These are phyloP conservation scores for Castanea crenata DNA, from an alignment of 306 rosid genomes.

Conservation along the genomic window DNA sequence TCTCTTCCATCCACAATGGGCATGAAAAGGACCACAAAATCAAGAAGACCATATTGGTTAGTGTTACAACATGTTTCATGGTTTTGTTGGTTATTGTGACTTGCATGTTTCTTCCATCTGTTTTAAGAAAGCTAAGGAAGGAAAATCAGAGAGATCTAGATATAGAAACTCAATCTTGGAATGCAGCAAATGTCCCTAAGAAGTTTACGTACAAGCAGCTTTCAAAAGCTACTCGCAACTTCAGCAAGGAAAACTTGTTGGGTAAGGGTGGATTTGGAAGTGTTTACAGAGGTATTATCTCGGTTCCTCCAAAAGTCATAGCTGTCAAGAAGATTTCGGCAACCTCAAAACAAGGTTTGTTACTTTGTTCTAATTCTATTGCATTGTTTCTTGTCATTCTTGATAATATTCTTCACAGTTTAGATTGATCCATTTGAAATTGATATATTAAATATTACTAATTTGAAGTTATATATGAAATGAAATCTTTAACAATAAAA, in stretches of 20 bases:
- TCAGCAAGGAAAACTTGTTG: slow-evolving; percentile 46
- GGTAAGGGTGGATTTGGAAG: slow-evolving; percentile 60
- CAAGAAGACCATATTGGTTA: slow-evolving; percentile 21
- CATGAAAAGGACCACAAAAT: not conserved
- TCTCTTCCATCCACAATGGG: slow-evolving; percentile 2
- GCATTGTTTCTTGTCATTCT: no score
- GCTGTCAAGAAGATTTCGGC: slow-evolving; percentile 61
- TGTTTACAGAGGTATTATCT: slow-evolving; percentile 48
- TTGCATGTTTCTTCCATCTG: slow-evolving; percentile 21
- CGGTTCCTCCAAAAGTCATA: slow-evolving; percentile 28
- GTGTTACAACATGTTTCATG: slow-evolving; percentile 24
- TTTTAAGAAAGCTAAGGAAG: slow-evolving; percentile 30
- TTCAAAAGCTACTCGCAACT: slow-evolving; percentile 41
- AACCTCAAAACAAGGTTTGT: slow-evolving; percentile 55
- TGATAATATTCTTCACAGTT: no score
- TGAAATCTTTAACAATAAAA: no score
- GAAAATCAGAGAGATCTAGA: slow-evolving; percentile 17
- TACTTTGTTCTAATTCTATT: not conserved
- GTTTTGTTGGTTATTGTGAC: slow-evolving; percentile 1
- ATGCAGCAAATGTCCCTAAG: slow-evolving; percentile 38
- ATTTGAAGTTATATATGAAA: no score
- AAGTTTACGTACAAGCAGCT: slow-evolving; percentile 46
- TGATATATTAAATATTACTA: no score
- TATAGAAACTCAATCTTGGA: slow-evolving; percentile 38
- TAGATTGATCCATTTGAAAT: no score